Evolutionary conservation across 345 rosid species (phyloP).

Genomic region (Tarenaya hassleriana): DNA sequence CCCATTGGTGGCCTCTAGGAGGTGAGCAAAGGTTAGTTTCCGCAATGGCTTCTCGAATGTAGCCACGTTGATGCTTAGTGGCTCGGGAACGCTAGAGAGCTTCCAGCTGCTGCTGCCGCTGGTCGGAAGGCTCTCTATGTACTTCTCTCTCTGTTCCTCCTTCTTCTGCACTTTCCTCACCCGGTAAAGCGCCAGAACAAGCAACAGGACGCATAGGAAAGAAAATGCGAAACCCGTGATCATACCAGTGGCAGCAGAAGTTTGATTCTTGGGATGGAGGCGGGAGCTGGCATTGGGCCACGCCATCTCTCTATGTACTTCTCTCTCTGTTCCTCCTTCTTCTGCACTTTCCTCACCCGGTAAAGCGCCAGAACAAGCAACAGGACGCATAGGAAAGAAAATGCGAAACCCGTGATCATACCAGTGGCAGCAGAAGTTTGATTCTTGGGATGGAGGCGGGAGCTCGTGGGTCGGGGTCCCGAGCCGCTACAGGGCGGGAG

Average conservation of each 20-base stretch:
- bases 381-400: constrained; percentile 58
- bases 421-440: constrained; percentile 49
- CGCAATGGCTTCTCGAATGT: constrained; percentile 94
- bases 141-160: constrained; percentile 63
- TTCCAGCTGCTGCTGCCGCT: constrained; percentile 91
- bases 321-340: constrained; percentile 55
- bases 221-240: constrained; percentile 67
- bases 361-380: constrained; percentile 58
- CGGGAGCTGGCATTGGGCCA: no score
- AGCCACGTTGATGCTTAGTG: constrained; percentile 89
- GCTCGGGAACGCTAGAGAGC: constrained; percentile 84
- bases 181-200: constrained; percentile 54
- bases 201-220: constrained; percentile 52
- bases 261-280: constrained; percentile 34
- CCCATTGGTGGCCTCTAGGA: constrained; percentile 92
- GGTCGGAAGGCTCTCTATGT: constrained; percentile 80
- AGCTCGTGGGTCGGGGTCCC: constrained; percentile 23
- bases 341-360: constrained; percentile 47
- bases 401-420: constrained; percentile 61
- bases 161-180: constrained; percentile 50
- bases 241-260: constrained; percentile 51
- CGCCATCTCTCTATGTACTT: constrained; percentile 84
- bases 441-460: constrained; percentile 28
- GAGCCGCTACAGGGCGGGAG: constrained; percentile 57
- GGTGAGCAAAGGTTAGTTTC: constrained; percentile 81